Evolutionary conservation across 768 basidiomycete genomes (phyloP).

Genomic region (Lentinus tigrinus): DNA sequence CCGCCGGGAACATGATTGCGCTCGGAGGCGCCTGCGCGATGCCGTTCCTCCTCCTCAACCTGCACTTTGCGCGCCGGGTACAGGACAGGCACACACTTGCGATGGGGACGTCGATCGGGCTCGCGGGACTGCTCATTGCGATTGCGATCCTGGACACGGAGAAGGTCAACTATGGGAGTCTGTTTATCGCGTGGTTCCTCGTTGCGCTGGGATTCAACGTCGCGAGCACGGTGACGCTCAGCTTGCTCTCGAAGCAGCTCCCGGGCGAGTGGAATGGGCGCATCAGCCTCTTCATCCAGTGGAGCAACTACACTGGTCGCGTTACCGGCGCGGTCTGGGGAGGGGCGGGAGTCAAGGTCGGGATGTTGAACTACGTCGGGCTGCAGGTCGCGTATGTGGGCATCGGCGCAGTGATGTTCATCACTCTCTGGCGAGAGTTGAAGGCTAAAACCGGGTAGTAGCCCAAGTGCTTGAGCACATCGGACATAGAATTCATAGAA

Average conservation of each 20-base stretch:
- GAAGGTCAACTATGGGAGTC: constrained; percentile 44
- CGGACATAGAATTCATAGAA: too few relatives aligned
- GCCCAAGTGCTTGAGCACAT: too few relatives aligned
- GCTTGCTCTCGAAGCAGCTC: constrained; percentile 66
- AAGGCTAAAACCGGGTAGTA: constrained; percentile 51
- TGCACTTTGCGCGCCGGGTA: constrained; percentile 52
- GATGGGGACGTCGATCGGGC: constrained; percentile 49
- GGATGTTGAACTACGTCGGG: constrained; percentile 60
- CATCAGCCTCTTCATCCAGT: constrained; percentile 63
- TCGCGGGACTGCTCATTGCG: constrained; percentile 51
- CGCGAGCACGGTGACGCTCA: constrained; percentile 67
- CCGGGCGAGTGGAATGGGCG: constrained; percentile 60
- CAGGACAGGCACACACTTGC: constrained; percentile 63
- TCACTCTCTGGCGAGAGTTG: constrained; percentile 57
- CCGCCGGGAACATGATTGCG: constrained; percentile 69
- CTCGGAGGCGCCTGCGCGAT: constrained; percentile 61
- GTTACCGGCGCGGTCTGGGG: constrained; percentile 69
- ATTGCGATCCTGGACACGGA: constrained; percentile 42
- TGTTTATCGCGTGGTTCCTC: constrained; percentile 52
- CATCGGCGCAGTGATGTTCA: constrained; percentile 53
- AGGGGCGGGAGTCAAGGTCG: constrained; percentile 56
- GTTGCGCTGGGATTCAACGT: constrained; percentile 74
- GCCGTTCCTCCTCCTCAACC: constrained; percentile 65
- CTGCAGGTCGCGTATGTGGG: constrained; percentile 61
- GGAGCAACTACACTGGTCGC: constrained; percentile 66